Evolutionary conservation across 345 rosid species (phyloP).

Genomic region (Raphanus sativus): DNA sequence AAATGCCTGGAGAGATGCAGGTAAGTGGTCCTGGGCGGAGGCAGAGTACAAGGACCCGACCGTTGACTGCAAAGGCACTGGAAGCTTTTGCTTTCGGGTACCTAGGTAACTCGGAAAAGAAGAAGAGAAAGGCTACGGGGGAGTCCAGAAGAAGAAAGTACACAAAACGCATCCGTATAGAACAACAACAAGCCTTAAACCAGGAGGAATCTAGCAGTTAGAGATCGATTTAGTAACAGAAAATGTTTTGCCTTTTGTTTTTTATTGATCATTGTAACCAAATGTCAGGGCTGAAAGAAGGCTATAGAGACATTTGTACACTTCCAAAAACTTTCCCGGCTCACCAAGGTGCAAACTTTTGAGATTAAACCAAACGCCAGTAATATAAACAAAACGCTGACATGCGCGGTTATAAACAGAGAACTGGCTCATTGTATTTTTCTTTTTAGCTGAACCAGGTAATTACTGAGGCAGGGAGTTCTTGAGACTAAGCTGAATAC

Average conservation of each 20-base stretch:
- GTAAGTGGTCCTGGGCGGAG: conserved; percentile 39
- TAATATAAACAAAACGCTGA: conserved; percentile 1
- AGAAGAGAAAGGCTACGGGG: conserved; percentile 48
- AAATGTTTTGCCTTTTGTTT: conserved; percentile 32
- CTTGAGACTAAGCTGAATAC: conserved; percentile 60
- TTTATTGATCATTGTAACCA: background rate
- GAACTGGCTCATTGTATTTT: conserved; percentile 11
- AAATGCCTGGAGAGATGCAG: conserved; percentile 21
- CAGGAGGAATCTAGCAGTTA: conserved; percentile 19
- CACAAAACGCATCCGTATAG: conserved; percentile 37
- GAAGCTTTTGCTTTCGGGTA: conserved; percentile 64
- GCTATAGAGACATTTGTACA: background rate
- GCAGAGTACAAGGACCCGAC: conserved; percentile 57
- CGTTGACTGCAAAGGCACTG: conserved; percentile 53
- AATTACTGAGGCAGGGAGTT: conserved; percentile 37
- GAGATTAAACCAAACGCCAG: background rate
- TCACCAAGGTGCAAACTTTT: conserved; percentile 10
- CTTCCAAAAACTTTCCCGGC: conserved; percentile 18
- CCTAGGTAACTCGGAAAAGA: conserved; percentile 46
- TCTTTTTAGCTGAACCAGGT: background rate
- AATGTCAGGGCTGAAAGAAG: conserved; percentile 11
- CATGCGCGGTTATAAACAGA: conserved; percentile 18
- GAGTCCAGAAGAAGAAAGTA: conserved; percentile 39
- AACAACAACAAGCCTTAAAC: background rate
- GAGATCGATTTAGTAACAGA: conserved; percentile 22